Conservation (phyloP, 495 filamentous ascomycete species). For the Filosporella fistucella region DNA sequence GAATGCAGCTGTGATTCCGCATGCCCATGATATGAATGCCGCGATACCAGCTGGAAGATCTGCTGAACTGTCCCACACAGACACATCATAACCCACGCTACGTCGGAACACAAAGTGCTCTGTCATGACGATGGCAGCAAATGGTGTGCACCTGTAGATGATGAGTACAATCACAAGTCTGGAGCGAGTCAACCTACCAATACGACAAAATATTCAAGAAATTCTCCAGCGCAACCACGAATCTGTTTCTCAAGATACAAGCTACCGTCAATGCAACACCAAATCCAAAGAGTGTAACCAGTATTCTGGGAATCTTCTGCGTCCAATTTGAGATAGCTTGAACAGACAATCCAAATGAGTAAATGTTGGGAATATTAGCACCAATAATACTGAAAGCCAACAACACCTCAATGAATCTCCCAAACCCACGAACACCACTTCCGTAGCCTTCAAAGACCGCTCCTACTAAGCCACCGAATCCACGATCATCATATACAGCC, state of each 20-base stretch:
- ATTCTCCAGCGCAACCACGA: constrained; percentile 38
- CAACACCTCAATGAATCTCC: constrained; percentile 52
- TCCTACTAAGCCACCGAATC: constrained; percentile 53
- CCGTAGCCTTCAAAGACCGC: constrained; percentile 2
- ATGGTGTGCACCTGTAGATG: constrained; percentile 22
- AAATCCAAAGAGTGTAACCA: constrained; percentile 23
- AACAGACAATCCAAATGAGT: constrained; percentile 19
- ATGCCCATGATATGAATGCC: constrained; percentile 35
- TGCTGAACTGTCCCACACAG: constrained; percentile 40
- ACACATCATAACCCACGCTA: constrained; percentile 34
- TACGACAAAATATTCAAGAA: constrained; percentile 54
- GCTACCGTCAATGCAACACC: constrained; percentile 22
- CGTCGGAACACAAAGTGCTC: constrained; percentile 57
- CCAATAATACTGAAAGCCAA: constrained; percentile 40
- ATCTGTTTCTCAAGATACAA: constrained; percentile 34
- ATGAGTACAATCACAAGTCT: too few species aligned
- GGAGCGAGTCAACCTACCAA: constrained; percentile 37
- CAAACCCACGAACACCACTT: constrained; percentile 41
- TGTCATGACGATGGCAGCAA: constrained; percentile 47
- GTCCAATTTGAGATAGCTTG: constrained; percentile 7
- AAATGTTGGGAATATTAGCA: constrained; percentile 36
- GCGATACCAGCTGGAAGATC: constrained; percentile 41
- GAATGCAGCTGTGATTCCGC: constrained; percentile 36
- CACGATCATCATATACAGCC: constrained; percentile 39
- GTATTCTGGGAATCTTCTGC: constrained; percentile 5